These are phyloP conservation scores for Paraconiothyrium brasiliense DNA, from an alignment of 2,329 filamentous ascomycete genomes.

Conservation along the genomic window DNA sequence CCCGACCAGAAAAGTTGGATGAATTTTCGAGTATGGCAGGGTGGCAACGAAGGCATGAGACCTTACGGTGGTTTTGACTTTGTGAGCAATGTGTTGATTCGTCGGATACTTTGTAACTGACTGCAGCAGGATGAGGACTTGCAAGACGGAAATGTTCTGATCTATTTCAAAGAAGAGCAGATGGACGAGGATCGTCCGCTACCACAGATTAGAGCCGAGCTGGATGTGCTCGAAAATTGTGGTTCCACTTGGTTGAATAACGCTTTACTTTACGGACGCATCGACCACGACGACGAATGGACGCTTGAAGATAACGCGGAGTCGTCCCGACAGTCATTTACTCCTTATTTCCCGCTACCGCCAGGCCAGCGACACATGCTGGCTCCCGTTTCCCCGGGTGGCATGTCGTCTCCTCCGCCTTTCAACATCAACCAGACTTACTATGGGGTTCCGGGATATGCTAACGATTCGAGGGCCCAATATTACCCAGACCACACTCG, in stretches of 20 bases:
- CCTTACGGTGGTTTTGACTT: slow-evolving; percentile 51
- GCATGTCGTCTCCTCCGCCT: slow-evolving; percentile 36
- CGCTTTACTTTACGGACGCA: slow-evolving; percentile 45
- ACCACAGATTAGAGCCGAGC: slow-evolving; percentile 47
- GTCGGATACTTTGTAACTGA: slow-evolving; percentile 13
- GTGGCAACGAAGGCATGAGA: slow-evolving; percentile 37
- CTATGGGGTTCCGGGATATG: slow-evolving; percentile 25
- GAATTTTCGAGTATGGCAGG: slow-evolving; percentile 50
- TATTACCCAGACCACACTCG: slow-evolving; percentile 26
- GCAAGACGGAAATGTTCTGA: slow-evolving; percentile 49
- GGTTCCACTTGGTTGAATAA: slow-evolving; percentile 51
- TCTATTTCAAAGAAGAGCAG: slow-evolving; percentile 53
- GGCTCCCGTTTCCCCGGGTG: slow-evolving; percentile 34
- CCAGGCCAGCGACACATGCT: slow-evolving; percentile 36
- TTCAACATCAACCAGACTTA: slow-evolving; percentile 43
- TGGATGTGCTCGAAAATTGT: slow-evolving; percentile 46
- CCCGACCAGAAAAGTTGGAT: slow-evolving; percentile 44
- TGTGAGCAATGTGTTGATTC: slow-evolving; percentile 29
- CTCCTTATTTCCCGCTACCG: slow-evolving; percentile 25
- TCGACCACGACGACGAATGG: slow-evolving; percentile 48
- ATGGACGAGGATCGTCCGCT: slow-evolving; percentile 44
- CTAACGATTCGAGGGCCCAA: slow-evolving; percentile 27
- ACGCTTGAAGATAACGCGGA: slow-evolving; percentile 33
- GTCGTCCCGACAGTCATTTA: slow-evolving; percentile 29
- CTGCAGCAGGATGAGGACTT: slow-evolving; percentile 49